Evolutionary conservation across 805 yeast genomes (phyloP), one percentile per base, ranked within the genome.

Genomic region (Kodamaea fukazawae): DNA sequence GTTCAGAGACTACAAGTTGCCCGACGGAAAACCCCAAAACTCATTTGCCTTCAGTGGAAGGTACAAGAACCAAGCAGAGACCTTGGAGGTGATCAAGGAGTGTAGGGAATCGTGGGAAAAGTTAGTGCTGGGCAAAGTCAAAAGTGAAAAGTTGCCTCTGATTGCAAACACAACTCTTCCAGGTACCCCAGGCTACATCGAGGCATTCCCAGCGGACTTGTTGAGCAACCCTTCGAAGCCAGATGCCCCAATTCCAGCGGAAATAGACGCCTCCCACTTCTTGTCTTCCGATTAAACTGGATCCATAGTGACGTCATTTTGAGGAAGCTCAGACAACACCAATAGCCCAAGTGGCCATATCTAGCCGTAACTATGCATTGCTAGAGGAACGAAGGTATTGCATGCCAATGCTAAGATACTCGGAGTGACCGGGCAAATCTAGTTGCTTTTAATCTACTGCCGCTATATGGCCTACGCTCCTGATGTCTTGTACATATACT

Each of bases 1-100:
- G 99, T 93, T 93, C 81, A 85, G 95, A 65, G 89, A 90, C 68
- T 93, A 93, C 81, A 93, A 93, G 70, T 78, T 89, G 53, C 97
- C 99, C 40, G 99, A 91, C 65, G 99, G 98, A 47, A 93, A 93
- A 77, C 96, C 96, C 56, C 86, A 80, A 69, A 93, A 93, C 71
- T 85, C 84, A 68, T 91, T 93, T 65, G 98, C 97, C n/a, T 89
- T 88, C 81, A 77, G 86, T 45, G 99, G 96, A 50, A 88, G 86
- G 63, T 87, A 88, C 74, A 86, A 86, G 70, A 80, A 81, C 76
- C 86, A 79, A 72, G 74, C 78, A 57, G 89, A 90, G 60, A 95
- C 99, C 44, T 75, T 86, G 53, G 88, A 85, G 50, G 78, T 90
- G 51, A 78, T 91, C 51, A 73, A 78, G 57, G 95, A 88, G 68